Conservation (phyloP, 768 basidiomycete genomes). For the Udeniomyces megalosporus region DNA sequence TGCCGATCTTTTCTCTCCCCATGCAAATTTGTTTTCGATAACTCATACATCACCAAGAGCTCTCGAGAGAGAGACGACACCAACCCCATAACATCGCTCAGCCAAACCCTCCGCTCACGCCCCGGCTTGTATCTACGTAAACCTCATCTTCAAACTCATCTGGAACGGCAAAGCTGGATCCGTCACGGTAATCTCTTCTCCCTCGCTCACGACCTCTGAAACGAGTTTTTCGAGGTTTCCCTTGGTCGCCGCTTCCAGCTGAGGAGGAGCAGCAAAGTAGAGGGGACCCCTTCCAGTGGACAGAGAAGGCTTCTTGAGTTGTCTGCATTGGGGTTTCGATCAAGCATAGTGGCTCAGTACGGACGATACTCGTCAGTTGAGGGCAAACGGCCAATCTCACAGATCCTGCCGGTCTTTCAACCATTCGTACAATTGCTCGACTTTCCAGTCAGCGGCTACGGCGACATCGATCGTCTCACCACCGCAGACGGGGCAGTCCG, state of each 20-base stretch:
- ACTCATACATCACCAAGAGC: too few species aligned
- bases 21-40: too few species aligned
- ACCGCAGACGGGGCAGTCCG: constrained; percentile 93
- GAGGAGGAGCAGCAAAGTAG: constrained; percentile 86
- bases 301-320: constrained; percentile 91
- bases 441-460: constrained; percentile 54
- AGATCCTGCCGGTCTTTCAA: constrained; percentile 76
- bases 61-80: too few species aligned
- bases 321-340: constrained; percentile 37
- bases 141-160: constrained; percentile 35
- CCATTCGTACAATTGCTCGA: constrained; percentile 76
- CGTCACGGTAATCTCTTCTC: constrained; percentile 71
- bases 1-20: too few species aligned
- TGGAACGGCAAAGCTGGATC: constrained; percentile 78
- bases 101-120: too few species aligned
- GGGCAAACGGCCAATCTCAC: constrained; percentile 38
- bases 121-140: constrained; percentile 17
- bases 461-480: constrained; percentile 62
- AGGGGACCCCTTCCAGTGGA: constrained; percentile 51
- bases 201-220: constrained; percentile 57
- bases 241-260: constrained; percentile 74
- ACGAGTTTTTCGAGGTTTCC: constrained; percentile 78
- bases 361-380: neutral
- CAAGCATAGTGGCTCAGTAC: too few species aligned
- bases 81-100: too few species aligned